Evolutionary conservation across 768 basidiomycete species (phyloP).

Genomic region (Suillus placidus): DNA sequence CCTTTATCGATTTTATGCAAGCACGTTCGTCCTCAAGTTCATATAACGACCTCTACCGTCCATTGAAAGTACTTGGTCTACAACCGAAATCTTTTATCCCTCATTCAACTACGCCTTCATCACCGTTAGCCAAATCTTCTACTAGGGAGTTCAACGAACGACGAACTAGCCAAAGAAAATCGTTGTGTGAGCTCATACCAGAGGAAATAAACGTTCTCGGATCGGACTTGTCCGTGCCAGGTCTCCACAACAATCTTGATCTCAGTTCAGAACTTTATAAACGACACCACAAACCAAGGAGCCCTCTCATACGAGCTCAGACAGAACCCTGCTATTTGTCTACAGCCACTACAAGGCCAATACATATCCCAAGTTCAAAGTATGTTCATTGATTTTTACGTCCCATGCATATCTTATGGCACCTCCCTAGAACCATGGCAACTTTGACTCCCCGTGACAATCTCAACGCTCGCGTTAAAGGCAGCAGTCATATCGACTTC

Average conservation of each 20-base stretch:
- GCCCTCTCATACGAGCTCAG: conserved; percentile 45
- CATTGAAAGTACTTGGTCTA: conserved; percentile 12
- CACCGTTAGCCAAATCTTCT: conserved; percentile 26
- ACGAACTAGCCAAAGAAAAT: conserved; percentile 20
- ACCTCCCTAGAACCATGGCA: conserved; percentile 49
- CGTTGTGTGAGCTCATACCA: conserved; percentile 36
- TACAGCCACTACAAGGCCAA: conserved; percentile 62
- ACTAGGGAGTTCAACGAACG: conserved; percentile 15
- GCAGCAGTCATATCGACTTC: conserved; percentile 88
- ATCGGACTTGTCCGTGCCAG: conserved; percentile 38
- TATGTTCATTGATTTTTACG: conserved; percentile 23
- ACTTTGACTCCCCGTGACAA: conserved; percentile 67
- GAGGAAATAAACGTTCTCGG: conserved; percentile 27
- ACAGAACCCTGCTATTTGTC: conserved; percentile 61
- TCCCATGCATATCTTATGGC: conserved; percentile 14
- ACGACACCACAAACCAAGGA: conserved; percentile 65
- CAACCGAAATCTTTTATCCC: conserved; percentile 5
- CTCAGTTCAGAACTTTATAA: conserved; percentile 47
- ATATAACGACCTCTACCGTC: conserved; percentile 22
- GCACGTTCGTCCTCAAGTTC: conserved; percentile 36
- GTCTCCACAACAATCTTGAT: conserved; percentile 35
- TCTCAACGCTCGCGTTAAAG: conserved; percentile 72
- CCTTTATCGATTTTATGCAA: conserved; percentile 31
- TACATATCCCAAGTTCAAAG: conserved; percentile 55
- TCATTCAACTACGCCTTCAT: conserved; percentile 16